These are phyloP conservation scores for Monilinia polystroma DNA, from an alignment of 2,329 filamentous ascomycete species.

Conservation along the genomic window DNA sequence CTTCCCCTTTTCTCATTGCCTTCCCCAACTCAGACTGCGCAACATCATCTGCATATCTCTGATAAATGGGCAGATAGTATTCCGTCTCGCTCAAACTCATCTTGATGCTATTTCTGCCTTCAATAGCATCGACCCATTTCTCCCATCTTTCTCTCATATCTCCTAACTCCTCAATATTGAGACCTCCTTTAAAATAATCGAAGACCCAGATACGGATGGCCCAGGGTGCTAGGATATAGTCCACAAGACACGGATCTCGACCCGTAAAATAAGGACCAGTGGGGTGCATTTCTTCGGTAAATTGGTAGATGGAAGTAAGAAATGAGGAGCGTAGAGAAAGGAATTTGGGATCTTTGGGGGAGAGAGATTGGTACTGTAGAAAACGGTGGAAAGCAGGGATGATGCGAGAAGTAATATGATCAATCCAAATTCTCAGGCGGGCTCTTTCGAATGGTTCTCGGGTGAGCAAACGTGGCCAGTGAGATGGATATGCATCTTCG, in stretches of 20 bases:
- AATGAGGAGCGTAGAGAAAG: conserved; percentile 59
- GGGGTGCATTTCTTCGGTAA: conserved; percentile 60
- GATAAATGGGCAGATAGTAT: conserved; percentile 67
- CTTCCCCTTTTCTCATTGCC: conserved; percentile 61
- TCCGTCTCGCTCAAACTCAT: conserved; percentile 68
- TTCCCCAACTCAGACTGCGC: conserved; percentile 61
- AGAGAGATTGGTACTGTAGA: conserved; percentile 54
- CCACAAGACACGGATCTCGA: conserved; percentile 61
- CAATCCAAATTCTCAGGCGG: conserved; percentile 66
- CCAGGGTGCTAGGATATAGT: conserved; percentile 72
- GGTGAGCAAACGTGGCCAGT: conserved; percentile 53
- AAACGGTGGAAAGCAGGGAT: conserved; percentile 68
- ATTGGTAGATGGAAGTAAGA: conserved; percentile 55
- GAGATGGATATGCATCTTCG: conserved; percentile 63
- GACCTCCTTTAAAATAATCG: conserved; percentile 68
- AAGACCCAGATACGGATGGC: conserved; percentile 70
- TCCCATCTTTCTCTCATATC: conserved; percentile 63
- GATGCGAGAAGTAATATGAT: conserved; percentile 66
- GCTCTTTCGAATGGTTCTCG: conserved; percentile 63
- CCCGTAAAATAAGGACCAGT: conserved; percentile 69
- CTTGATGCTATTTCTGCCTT: conserved; percentile 59
- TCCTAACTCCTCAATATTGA: conserved; percentile 49
- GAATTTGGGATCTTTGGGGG: conserved; percentile 45
- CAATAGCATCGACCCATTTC: conserved; percentile 60
- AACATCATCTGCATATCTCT: conserved; percentile 63